Evolutionary conservation across 169 alveolate genomes (phyloP).

Genomic region (Babesia ovata): DNA sequence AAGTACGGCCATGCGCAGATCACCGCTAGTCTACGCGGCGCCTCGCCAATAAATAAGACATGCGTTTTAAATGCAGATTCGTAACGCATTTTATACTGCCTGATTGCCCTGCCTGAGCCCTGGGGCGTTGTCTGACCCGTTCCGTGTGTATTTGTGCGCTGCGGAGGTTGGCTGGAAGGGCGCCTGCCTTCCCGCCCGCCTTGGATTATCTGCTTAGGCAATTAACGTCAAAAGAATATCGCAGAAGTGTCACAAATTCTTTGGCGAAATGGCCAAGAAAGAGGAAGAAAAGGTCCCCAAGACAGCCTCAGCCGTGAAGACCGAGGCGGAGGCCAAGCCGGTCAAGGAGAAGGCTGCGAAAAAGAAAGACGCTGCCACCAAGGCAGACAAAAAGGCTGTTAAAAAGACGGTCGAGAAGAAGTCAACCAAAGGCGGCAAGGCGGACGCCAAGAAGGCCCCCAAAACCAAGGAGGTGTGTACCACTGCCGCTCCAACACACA

Average conservation of each 20-base stretch:
- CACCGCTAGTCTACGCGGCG: too few species aligned
- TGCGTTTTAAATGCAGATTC: too few species aligned
- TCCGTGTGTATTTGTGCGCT: not conserved
- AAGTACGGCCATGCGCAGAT: too few species aligned
- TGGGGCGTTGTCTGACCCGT: not conserved
- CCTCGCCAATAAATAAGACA: too few species aligned
- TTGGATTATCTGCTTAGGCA: too few species aligned
- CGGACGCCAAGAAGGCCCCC: conserved; percentile 16
- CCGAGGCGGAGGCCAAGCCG: not conserved
- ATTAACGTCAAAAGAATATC: too few species aligned
- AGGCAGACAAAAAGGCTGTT: conserved; percentile 3
- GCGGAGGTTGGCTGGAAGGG: not conserved
- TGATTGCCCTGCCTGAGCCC: too few species aligned
- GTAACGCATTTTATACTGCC: too few species aligned
- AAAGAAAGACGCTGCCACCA: not conserved
- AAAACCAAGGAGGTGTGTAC: conserved; percentile 19
- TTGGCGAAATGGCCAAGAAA: not conserved
- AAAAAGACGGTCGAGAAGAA: conserved; percentile 24
- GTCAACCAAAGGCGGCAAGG: conserved; percentile 13
- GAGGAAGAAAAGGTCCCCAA: not conserved
- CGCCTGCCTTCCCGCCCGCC: not conserved
- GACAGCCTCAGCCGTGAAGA: conserved; percentile 1
- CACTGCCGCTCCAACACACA: not conserved
- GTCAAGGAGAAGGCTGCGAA: conserved; percentile 12
- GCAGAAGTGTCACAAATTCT: too few species aligned